phyloP scores from a whole-genome alignment of 1,139 yeast genomes.

The Torulaspora globosa region DNA sequence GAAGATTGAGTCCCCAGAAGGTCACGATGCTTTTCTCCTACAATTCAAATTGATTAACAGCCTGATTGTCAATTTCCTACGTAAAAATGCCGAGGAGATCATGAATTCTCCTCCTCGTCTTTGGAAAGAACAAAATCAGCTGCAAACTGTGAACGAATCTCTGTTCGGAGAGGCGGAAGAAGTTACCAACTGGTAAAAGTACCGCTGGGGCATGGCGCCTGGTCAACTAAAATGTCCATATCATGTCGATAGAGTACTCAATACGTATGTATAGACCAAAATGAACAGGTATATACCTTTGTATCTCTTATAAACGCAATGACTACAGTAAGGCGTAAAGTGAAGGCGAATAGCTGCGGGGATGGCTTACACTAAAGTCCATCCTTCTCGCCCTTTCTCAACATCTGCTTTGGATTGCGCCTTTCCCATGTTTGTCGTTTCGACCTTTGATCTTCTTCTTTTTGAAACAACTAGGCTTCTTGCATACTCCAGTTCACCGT shows the following conservation, averaged over 20 bases:
- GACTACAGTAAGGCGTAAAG: neutral
- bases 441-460: slow-evolving; percentile 11
- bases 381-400: slow-evolving; percentile 3
- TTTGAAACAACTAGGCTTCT: slow-evolving; percentile 44
- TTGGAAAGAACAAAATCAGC: slow-evolving; percentile 46
- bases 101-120: slow-evolving; percentile 38
- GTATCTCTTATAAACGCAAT: neutral
- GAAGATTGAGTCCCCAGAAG: slow-evolving; percentile 87
- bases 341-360: neutral
- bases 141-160: slow-evolving; percentile 60
- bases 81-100: slow-evolving; percentile 42
- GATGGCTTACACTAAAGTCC: slow-evolving; percentile 7
- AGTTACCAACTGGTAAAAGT: slow-evolving; percentile 77
- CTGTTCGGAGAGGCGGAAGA: slow-evolving; percentile 96
- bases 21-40: slow-evolving; percentile 92
- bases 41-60: slow-evolving; percentile 82
- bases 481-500: slow-evolving; percentile 77
- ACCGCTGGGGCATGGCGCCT: neutral
- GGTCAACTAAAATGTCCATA: neutral
- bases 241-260: too few species aligned
- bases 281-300: neutral
- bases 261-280: too few species aligned
- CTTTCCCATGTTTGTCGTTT: neutral
- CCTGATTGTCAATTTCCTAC: slow-evolving; percentile 63
- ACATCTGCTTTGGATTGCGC: neutral